Percentiles rank a stretch among this genome's conserved stretches.
These are phyloP conservation scores for Parsonsia alboflavescens DNA, from an alignment of 257 asterid genomes.

Conservation along the genomic window DNA sequence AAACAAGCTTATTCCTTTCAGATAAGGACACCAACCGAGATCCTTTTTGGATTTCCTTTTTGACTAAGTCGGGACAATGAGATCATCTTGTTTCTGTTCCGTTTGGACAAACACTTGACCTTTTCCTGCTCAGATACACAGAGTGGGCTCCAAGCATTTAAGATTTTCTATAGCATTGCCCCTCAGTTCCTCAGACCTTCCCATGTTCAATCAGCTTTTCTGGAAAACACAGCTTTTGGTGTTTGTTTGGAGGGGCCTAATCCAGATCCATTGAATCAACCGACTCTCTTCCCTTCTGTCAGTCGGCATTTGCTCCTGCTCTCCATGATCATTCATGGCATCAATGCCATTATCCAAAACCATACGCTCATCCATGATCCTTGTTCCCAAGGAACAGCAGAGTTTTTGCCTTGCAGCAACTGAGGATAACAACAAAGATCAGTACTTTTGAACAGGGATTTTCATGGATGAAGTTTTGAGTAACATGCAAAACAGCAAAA, in stretches of 20 bases:
- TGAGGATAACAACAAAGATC: not conserved
- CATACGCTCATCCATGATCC: not conserved
- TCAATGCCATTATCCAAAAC: not conserved
- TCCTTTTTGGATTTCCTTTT: not conserved
- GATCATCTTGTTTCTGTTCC: not conserved
- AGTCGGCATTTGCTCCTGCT: not conserved
- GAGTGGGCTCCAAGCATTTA: not conserved
- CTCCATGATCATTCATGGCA: not conserved
- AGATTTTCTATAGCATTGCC: not conserved
- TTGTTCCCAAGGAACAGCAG: not conserved
- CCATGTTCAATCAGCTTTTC: not conserved
- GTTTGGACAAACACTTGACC: not conserved
- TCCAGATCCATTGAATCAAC: not conserved
- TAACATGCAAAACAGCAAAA: not conserved
- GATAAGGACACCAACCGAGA: too few relatives aligned
- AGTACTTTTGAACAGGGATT: too few relatives aligned
- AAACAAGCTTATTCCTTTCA: too few relatives aligned
- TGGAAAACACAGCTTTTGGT: not conserved
- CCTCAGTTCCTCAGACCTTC: too few relatives aligned
- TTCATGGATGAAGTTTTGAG: not conserved
- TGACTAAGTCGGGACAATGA: not conserved
- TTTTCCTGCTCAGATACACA: not conserved
- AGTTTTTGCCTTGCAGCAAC: not conserved
- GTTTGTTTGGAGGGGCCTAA: not conserved
- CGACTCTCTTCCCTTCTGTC: not conserved